phyloP scores from a whole-genome alignment of 306 rosid genomes.

The Spatholobus suberectus region DNA sequence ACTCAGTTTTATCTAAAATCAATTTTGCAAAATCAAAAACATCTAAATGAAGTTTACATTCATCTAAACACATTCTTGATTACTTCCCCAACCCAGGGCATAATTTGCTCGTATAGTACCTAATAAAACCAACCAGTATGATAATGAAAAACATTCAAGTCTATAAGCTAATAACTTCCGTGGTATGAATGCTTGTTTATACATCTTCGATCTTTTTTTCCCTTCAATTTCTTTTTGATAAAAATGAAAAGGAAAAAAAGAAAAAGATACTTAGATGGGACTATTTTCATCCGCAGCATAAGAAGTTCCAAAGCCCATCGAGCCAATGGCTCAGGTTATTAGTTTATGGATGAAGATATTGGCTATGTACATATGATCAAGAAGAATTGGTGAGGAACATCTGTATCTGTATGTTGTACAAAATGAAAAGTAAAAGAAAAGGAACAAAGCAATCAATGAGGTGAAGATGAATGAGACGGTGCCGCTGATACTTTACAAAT shows the following conservation, averaged over 20 bases:
- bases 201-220: not conserved
- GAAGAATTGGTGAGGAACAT: conserved; percentile 17
- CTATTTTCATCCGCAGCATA: conserved; percentile 43
- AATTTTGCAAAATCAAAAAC: not conserved
- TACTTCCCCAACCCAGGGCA: not conserved
- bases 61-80: not conserved
- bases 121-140: not conserved
- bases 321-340: conserved; percentile 53
- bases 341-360: conserved; percentile 41
- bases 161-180: not conserved
- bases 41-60: not conserved
- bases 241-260: not conserved
- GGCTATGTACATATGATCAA: conserved; percentile 52
- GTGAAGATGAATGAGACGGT: conserved; percentile 41
- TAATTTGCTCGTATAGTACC: not conserved
- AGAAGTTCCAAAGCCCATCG: conserved; percentile 41
- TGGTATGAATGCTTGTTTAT: not conserved
- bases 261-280: not conserved
- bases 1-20: not conserved
- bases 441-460: conserved; percentile 43
- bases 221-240: not conserved
- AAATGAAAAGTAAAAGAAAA: conserved; percentile 15
- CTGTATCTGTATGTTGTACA: conserved; percentile 35
- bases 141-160: not conserved
- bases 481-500: conserved; percentile 70